Evolutionary conservation across 1,284 basidiomycete genomes (phyloP), one percentile per base, ranked within the genome.

Genomic region (Rhodotorula sp.): DNA sequence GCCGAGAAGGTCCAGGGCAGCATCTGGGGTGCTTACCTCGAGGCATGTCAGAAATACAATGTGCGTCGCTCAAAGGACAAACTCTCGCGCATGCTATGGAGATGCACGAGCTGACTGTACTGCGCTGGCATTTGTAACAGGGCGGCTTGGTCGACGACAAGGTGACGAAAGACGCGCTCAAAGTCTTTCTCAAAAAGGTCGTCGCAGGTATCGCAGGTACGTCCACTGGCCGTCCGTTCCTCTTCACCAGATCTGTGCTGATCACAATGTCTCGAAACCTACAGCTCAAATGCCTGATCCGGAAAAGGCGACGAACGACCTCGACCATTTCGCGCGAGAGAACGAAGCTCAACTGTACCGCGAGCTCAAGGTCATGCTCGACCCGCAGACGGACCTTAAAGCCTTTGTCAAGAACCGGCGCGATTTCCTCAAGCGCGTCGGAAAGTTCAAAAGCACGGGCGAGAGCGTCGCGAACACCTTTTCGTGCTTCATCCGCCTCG

Each of bases 331-430:
- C 76, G 94, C 94, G 2, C 89, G 90, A 70, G 82, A 89, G 51
- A 97, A 97, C 80, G 93, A 97, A 77, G 85, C 85, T 29, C 85
- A 92, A 61, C 82, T 95, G 17, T 96, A 94, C 83, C 93, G 90
- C 80, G 83, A 95, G 7, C 83, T 95, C 56, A 89, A 87, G 78
- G 88, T 86, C 0, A 88, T 91, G 76, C 86, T 92, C 82, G 93
- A 97, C 79, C 84, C 89, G 0, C 88, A 91, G 75, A 88, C 89
- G 0, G 91, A 95, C 78, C 81, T 98, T 42, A 92, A 90, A 79
- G 84, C 85, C 7, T 84, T 95, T 3, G 83, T 91, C 69, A 97
- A 95, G 81, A 84, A 90, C 14, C 86, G 85, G 87, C 86, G 83
- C 77, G 94, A 96, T 79, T 89, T 94, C 77, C 78, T 87, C 24